Evolutionary conservation across 108 stramenopile genomes (phyloP).

Genomic region (Cyclotella sp.): DNA sequence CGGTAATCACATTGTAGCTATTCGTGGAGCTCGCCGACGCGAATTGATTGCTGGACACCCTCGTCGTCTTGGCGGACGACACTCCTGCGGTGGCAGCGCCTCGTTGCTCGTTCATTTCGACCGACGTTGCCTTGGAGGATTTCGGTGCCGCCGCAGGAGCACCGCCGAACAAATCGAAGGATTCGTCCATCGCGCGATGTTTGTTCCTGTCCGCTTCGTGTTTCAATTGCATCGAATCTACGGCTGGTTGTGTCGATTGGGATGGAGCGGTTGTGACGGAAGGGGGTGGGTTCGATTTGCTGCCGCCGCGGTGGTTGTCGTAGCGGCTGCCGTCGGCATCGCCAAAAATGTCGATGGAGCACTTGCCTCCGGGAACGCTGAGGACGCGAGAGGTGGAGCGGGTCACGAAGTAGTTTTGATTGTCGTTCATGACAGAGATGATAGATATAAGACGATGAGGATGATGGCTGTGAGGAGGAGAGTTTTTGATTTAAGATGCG

Average conservation of each 20-base stretch:
- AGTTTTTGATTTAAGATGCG: too few species aligned
- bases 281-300: neutral
- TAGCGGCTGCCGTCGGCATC: neutral
- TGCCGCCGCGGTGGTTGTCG: neutral
- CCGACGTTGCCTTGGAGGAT: neutral
- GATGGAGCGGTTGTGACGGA: neutral
- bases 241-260: neutral
- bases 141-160: neutral
- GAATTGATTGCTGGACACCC: slow-evolving; percentile 63
- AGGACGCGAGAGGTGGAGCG: slow-evolving; percentile 74
- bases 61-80: neutral
- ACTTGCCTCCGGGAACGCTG: slow-evolving; percentile 66
- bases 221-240: neutral
- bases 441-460: too few species aligned
- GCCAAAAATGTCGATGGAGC: slow-evolving; percentile 52
- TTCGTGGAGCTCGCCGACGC: slow-evolving; percentile 67
- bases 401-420: slow-evolving; percentile 78
- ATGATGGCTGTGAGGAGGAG: too few species aligned
- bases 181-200: slow-evolving; percentile 8
- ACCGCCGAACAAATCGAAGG: slow-evolving; percentile 13
- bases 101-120: neutral
- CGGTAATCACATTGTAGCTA: slow-evolving; percentile 76
- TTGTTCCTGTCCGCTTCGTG: slow-evolving; percentile 7
- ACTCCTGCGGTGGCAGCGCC: neutral
- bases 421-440: slow-evolving; percentile 85